Evolutionary conservation across 2,329 filamentous ascomycete genomes (phyloP), one percentile per base, ranked within the genome.

Genomic region (Lachnellula occidentalis): DNA sequence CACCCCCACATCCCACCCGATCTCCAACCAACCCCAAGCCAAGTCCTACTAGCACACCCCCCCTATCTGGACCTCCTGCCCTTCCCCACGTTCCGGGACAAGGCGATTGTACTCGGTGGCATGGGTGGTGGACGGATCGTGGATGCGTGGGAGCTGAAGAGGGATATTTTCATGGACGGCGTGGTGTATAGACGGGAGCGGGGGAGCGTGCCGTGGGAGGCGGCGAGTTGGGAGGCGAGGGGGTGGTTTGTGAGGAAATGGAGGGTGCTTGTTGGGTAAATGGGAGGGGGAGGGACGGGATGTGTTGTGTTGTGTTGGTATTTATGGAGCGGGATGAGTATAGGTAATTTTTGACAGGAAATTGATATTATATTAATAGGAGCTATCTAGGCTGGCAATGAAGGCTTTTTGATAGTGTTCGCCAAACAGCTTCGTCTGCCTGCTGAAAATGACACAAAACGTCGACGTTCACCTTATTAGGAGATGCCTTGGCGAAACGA

Each of bases 41-140:
- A 74, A 56, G 67, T 74, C 11, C 58, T 73, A 11, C 62, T 70
- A 42, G 68, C 70, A 12, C 72, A 73, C 50, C 70, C 71, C 53
- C 65, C 70, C 0, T 66, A 67, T 31, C 54, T 74, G 12, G 72
- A 73, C 51, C 48, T 73, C 3, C 60, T 73, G 5, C 71, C 71
- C 0, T 58, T 73, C 7, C 70, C 71, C 0, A 36, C 50, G 1
- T 58, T 74, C 6, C 64, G 72, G 2, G 64, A 66, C 3, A 61
- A 68, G 5, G 68, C 65, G 2, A 71, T 73, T 42, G 64, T 67
- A 27, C 51, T 72, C 41, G 36, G 14, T 5, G 60, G 64, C 14
- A 66, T 67, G 14, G 63, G 64, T 0, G 58, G 63, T 47, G 70
- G 71, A 1, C 59, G 66, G 34, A 15, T 63, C 1, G 70, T 72